A percentile compares a stretch with the other conserved stretches of the same genome.
Conservation (phyloP, 306 rosid species). For the Lotus japonicus region DNA sequence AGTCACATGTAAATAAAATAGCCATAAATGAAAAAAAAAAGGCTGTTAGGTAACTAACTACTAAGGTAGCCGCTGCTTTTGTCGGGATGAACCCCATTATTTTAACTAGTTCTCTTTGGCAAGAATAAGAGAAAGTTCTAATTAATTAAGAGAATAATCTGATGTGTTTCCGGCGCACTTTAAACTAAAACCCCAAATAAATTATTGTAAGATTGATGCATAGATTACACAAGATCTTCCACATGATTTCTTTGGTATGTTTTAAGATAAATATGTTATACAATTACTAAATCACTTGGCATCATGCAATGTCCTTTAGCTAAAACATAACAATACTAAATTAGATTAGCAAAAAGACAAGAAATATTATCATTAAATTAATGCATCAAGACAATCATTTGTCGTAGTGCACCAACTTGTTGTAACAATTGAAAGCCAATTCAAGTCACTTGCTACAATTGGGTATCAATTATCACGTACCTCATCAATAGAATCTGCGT, state of each 20-base stretch:
- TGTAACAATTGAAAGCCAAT: no score
- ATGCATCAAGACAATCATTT: no score
- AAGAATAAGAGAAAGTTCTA: background rate
- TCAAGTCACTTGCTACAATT: no score
- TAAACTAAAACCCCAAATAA: conserved; percentile 21
- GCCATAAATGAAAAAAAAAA: background rate
- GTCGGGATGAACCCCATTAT: background rate
- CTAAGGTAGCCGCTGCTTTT: no score
- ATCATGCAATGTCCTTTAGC: background rate
- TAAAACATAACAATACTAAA: background rate
- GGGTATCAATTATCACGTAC: no score
- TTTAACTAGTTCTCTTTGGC: background rate
- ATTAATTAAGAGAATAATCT: conserved; percentile 45
- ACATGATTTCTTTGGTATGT: conserved; percentile 38
- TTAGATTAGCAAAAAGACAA: background rate
- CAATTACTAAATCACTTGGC: background rate
- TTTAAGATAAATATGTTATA: background rate
- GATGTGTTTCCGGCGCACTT: conserved; percentile 41
- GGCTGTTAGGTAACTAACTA: background rate
- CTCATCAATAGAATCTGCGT: conserved; percentile 57
- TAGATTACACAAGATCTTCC: conserved; percentile 68
- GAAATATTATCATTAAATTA: background rate
- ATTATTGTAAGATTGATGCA: conserved; percentile 27
- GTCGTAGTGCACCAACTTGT: no score
- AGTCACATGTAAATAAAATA: background rate